Evolutionary conservation across 2,329 filamentous ascomycete species (phyloP).

Genomic region (Cladophialophora chaetospira): DNA sequence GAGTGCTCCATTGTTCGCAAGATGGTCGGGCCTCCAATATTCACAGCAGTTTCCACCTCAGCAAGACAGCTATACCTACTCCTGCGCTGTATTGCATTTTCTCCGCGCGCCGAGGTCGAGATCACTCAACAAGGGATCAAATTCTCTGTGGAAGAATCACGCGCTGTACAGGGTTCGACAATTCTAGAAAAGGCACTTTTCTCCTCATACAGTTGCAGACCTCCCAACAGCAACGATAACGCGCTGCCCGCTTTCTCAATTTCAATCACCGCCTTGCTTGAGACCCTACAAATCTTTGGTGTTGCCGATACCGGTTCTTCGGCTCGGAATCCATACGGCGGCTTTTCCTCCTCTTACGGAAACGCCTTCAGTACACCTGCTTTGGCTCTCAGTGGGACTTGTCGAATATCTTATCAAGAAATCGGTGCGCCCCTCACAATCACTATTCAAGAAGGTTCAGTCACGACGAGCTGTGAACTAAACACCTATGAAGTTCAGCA

Average conservation of each 20-base stretch:
- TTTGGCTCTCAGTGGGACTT: slow-evolving; percentile 81
- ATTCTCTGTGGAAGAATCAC: slow-evolving; percentile 83
- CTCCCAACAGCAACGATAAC: slow-evolving; percentile 41
- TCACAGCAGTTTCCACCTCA: slow-evolving; percentile 63
- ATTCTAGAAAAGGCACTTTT: slow-evolving; percentile 90
- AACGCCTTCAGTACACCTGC: slow-evolving; percentile 83
- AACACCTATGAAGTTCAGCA: slow-evolving; percentile 70
- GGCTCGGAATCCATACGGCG: slow-evolving; percentile 34
- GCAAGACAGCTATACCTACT: slow-evolving; percentile 62
- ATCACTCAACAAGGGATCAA: slow-evolving; percentile 83
- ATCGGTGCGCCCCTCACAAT: slow-evolving; percentile 79
- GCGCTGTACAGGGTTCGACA: slow-evolving; percentile 86
- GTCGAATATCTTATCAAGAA: slow-evolving; percentile 75
- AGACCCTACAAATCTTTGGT: slow-evolving; percentile 93
- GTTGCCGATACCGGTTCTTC: slow-evolving; percentile 64
- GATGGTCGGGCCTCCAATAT: slow-evolving; percentile 48
- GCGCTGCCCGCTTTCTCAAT: slow-evolving; percentile 75
- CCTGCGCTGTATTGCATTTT: slow-evolving; percentile 64
- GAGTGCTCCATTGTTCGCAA: too few relatives aligned
- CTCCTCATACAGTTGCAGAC: slow-evolving; percentile 74
- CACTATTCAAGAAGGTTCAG: slow-evolving; percentile 79
- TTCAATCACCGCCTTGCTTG: slow-evolving; percentile 81
- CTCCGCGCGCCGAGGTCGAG: slow-evolving; percentile 64
- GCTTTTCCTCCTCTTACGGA: slow-evolving; percentile 46
- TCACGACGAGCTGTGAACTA: slow-evolving; percentile 86